Conservation (phyloP, 352 stramenopile genomes). For the Phytophthora pistaciae region DNA sequence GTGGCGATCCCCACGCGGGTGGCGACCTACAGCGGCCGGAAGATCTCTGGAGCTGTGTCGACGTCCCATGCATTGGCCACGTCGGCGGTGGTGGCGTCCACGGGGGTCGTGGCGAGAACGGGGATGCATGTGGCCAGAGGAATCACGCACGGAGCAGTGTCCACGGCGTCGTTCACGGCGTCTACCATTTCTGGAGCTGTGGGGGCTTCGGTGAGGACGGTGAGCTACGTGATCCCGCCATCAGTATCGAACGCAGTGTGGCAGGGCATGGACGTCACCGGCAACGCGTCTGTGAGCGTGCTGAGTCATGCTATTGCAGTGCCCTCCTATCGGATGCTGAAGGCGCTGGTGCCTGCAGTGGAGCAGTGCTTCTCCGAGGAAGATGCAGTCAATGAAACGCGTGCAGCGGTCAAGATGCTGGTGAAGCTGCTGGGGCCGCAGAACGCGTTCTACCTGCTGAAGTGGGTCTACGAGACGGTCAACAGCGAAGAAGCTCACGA, state of each 20-base stretch:
- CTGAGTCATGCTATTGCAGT: slow-evolving; percentile 76
- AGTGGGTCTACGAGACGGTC: slow-evolving; percentile 74
- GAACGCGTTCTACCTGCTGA: slow-evolving; percentile 79
- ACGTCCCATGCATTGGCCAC: slow-evolving; percentile 69
- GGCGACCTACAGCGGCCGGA: slow-evolving; percentile 62
- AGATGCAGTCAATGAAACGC: slow-evolving; percentile 59
- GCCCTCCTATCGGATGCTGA: slow-evolving; percentile 71
- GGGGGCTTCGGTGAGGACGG: slow-evolving; percentile 60
- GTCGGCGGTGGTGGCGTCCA: slow-evolving; percentile 66
- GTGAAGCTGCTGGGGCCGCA: slow-evolving; percentile 71
- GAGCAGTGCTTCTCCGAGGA: slow-evolving; percentile 58
- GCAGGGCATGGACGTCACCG: slow-evolving; percentile 67
- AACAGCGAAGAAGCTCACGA: slow-evolving; percentile 83
- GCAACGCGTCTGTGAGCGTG: slow-evolving; percentile 64
- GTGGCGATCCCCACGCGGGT: slow-evolving; percentile 59
- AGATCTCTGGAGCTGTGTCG: slow-evolving; percentile 64
- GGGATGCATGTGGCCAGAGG: slow-evolving; percentile 62
- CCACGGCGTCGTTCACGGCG: slow-evolving; percentile 64
- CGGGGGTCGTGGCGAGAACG: slow-evolving; percentile 55
- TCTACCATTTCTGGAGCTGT: slow-evolving; percentile 59
- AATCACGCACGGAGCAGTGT: slow-evolving; percentile 59
- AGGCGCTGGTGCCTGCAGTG: slow-evolving; percentile 56
- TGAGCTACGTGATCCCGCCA: slow-evolving; percentile 62
- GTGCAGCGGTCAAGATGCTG: slow-evolving; percentile 57
- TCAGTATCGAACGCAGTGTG: slow-evolving; percentile 71